phyloP scores from a whole-genome alignment of 2,329 filamentous ascomycete genomes.

The Colletotrichum sp. region DNA sequence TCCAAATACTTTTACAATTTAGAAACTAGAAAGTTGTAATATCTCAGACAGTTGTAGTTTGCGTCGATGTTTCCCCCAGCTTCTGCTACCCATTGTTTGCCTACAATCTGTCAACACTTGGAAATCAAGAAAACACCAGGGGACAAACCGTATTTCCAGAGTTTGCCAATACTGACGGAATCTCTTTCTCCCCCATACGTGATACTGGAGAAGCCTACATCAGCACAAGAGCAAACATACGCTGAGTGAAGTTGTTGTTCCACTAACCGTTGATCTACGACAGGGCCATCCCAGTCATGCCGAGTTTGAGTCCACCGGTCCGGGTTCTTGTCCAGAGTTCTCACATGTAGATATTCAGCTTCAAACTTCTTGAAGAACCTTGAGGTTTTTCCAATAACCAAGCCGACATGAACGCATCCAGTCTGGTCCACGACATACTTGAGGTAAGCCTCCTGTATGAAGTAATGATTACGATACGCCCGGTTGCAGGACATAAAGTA shows the following conservation, averaged over 20 bases:
- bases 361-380: not conserved
- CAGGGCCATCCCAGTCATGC: not conserved
- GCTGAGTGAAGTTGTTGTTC: not conserved
- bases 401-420: not conserved
- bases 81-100: not conserved
- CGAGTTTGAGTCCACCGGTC: not conserved
- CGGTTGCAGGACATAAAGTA: not conserved
- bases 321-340: not conserved
- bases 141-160: not conserved
- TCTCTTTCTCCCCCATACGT: not conserved
- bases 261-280: not conserved
- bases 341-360: not conserved
- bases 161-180: not conserved
- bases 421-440: not conserved
- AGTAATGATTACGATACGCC: not conserved
- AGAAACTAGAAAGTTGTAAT: not conserved
- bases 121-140: not conserved
- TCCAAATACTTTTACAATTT: not conserved
- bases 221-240: not conserved
- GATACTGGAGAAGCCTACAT: not conserved
- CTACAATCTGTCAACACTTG: not conserved
- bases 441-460: not conserved
- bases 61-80: not conserved
- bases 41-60: not conserved
- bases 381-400: not conserved